Percentiles rank a stretch among this genome's conserved stretches.
Conservation (phyloP, 2,329 filamentous ascomycete species). For the Ophiocordyceps camponoti-leonardi region DNA sequence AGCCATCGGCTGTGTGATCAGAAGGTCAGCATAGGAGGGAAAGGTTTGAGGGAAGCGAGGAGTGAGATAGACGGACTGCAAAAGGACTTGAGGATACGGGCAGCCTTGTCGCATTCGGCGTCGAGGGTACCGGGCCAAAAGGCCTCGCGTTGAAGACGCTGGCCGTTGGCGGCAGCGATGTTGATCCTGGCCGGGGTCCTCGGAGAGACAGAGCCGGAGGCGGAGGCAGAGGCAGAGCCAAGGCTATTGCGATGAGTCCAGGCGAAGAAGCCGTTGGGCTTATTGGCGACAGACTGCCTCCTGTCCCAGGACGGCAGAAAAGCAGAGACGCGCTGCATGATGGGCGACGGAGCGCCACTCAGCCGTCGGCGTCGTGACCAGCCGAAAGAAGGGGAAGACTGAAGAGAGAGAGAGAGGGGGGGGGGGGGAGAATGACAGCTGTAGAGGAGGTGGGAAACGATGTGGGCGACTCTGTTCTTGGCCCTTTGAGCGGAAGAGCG, state of each 20-base stretch:
- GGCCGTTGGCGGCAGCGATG: constrained; percentile 22
- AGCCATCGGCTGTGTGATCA: constrained; percentile 31
- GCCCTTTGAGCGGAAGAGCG: too few species aligned
- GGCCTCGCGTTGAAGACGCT: constrained; percentile 56
- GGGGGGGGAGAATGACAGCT: constrained; percentile 5
- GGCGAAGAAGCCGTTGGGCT: constrained; percentile 18
- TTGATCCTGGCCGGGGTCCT: constrained; percentile 15
- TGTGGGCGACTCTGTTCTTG: not conserved
- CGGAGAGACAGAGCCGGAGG: not conserved
- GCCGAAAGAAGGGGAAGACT: not conserved
- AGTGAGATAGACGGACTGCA: constrained; percentile 29
- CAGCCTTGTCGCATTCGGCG: constrained; percentile 60
- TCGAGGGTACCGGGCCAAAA: constrained; percentile 63
- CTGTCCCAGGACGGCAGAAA: constrained; percentile 28
- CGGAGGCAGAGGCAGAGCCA: constrained; percentile 1
- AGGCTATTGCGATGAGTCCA: constrained; percentile 32
- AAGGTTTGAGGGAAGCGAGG: not conserved
- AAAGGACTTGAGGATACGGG: constrained; percentile 56
- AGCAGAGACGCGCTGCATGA: constrained; percentile 26
- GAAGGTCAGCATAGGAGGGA: not conserved
- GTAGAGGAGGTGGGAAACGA: not conserved
- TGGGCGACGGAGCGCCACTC: constrained; percentile 14
- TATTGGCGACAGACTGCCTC: constrained; percentile 17
- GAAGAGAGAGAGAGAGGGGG: constrained; percentile 12
- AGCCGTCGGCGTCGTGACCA: constrained; percentile 14